These are phyloP conservation scores for Cytospora leucostoma DNA, from an alignment of 2,329 filamentous ascomycete genomes.

Conservation along the genomic window DNA sequence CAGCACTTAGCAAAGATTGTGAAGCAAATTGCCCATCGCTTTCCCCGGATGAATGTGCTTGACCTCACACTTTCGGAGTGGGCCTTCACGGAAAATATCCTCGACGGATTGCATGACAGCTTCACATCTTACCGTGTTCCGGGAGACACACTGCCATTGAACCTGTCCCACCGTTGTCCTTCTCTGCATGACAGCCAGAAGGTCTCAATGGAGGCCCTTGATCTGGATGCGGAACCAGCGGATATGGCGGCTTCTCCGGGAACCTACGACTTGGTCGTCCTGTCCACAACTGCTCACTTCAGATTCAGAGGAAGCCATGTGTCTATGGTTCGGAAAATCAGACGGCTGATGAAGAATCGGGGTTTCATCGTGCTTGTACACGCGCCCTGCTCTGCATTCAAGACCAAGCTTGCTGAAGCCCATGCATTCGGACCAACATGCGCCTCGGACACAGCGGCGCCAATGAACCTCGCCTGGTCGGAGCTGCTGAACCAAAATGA, in stretches of 20 bases:
- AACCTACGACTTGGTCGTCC: conserved; percentile 34
- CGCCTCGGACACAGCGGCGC: not conserved
- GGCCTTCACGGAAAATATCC: conserved; percentile 37
- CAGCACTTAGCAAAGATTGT: conserved; percentile 38
- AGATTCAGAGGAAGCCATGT: conserved; percentile 11
- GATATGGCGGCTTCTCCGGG: conserved; percentile 21
- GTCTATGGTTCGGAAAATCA: conserved; percentile 27
- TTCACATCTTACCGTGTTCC: conserved; percentile 37
- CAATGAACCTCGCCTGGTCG: conserved; percentile 39
- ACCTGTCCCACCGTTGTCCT: conserved; percentile 29
- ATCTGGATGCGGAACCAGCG: conserved; percentile 28
- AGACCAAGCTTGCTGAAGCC: conserved; percentile 28
- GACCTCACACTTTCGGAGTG: conserved; percentile 38
- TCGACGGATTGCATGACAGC: conserved; percentile 36
- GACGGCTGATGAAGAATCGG: conserved; percentile 34
- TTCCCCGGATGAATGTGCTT: conserved; percentile 43
- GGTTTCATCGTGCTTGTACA: conserved; percentile 38
- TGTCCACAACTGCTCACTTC: conserved; percentile 31
- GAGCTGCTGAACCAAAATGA: conserved; percentile 38
- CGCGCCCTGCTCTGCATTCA: conserved; percentile 29
- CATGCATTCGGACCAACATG: conserved; percentile 8
- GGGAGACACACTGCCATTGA: conserved; percentile 29
- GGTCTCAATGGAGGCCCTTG: conserved; percentile 28
- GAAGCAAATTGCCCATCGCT: conserved; percentile 43
- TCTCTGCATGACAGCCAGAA: conserved; percentile 26